Base-by-base conservation (phyloP, 1,284 basidiomycete species). In the Ceratobasidium sp. region DNA sequence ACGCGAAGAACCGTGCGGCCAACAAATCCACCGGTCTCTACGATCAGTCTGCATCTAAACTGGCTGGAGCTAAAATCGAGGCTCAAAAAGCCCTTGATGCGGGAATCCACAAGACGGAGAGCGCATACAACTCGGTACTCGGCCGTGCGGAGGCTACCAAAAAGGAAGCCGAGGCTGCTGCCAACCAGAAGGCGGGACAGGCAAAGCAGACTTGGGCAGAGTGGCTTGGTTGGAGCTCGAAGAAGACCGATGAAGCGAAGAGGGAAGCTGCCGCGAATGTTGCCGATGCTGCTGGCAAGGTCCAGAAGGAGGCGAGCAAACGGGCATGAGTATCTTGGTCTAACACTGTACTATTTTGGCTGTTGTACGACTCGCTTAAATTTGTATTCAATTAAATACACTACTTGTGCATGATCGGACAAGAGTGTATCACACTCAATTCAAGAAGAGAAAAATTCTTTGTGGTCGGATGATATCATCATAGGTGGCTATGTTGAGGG, bases 261-360 rank as follows among this genome's bases (percentile, higher is more conserved):
- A 60, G 43, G 26, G 64, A 75, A 16, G 62, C 55, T 50, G 74
- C 74, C 21, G 61, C 65, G 30, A 72, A 70, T 26, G 74, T 75
- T 32, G 73, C 71, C 28, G 62, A 74, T n/a, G 73, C 60, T 30
- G 74, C 74, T 26, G 69, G 60, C n/a, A 75, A 74, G 53, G 74
- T 75, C 39, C 46, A 75, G 43, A 73, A 70, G 18, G 74, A 75
- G 57, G 74, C 74, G n/a, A 53, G 45, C 59, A 75, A 75, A 53
- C 52, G 70, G 48, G 59, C 72, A 36, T 75, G 26, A 67, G 0
- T 18, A 39, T 30, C 16, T 55, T 67, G 30, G 46, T 14, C 14
- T 48, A 59, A 12, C 43, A 43, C 36, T 43, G 21, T 55, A 43
- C 9, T 53, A 18, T 53, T 39, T 14, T 12, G 30, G 21, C 34